Evolutionary conservation across 2,329 filamentous ascomycete genomes (phyloP).

Genomic region (Dactylellina leptospora): DNA sequence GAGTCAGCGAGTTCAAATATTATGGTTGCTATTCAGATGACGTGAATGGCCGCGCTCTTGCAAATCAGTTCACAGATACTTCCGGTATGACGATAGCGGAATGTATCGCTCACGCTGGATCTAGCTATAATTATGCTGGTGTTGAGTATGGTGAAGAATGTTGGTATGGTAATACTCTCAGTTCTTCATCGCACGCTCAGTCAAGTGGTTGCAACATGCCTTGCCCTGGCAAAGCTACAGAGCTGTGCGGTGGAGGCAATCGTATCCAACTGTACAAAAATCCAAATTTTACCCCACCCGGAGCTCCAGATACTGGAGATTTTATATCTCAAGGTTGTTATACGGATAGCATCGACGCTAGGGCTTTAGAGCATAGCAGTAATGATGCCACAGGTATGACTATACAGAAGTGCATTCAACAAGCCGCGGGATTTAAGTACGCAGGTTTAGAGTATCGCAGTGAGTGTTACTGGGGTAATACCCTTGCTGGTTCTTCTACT

Average conservation of each 20-base stretch:
- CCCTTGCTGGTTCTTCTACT: constrained; percentile 11
- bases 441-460: constrained; percentile 60
- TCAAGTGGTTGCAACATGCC: constrained; percentile 29
- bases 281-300: not conserved
- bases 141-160: constrained; percentile 61
- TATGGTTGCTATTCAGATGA: constrained; percentile 28
- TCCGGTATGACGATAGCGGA: constrained; percentile 15
- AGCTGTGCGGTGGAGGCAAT: constrained; percentile 28
- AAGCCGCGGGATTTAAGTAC: constrained; percentile 59
- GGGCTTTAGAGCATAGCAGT: constrained; percentile 18
- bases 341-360: constrained; percentile 18
- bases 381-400: constrained; percentile 17
- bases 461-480: constrained; percentile 61
- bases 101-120: constrained; percentile 50
- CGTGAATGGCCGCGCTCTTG: constrained; percentile 1
- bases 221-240: constrained; percentile 16
- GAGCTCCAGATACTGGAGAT: constrained; percentile 1
- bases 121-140: constrained; percentile 59
- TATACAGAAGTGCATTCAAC: constrained; percentile 23
- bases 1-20: constrained; percentile 14
- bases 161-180: constrained; percentile 60
- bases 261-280: constrained; percentile 33
- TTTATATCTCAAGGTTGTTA: constrained; percentile 29
- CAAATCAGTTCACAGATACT: constrained; percentile 2
- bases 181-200: not conserved